Base-by-base conservation (phyloP, 2,329 filamentous ascomycete genomes). In the Aspergillus fumigatus region DNA sequence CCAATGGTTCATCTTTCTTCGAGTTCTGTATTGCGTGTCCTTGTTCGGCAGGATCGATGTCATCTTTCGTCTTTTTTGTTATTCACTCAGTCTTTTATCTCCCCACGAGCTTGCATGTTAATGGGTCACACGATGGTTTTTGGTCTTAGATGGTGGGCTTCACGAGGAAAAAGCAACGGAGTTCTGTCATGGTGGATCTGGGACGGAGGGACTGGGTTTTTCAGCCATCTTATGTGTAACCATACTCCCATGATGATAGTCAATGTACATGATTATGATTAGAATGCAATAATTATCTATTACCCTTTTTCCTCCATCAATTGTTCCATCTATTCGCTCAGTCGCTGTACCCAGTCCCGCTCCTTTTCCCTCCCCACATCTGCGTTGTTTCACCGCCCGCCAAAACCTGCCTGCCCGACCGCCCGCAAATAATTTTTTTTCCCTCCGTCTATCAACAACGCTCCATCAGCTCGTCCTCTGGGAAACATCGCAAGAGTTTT, bases 161-260 rank as follows among this genome's bases (percentile, higher is more conserved):
- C 55, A 59, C 32, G 54, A 62, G 62, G 65, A 58, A 69, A 71
- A 71, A 67, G 66, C 62, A 68, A 70, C 58, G 70, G 70, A 71
- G 70, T 73, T 73, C 59, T 61, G 56, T 58, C 50, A 56, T 59
- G 59, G 64, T 59, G 59, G 64, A 64, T 61, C 57, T 59, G 59
- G 63, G 62, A 60, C 55, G 52, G 58, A 59, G 53, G 58, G 60
- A 57, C 57, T 59, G 54, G 53, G 54, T 47, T 47, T 47, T 47
- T 47, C 54, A 56, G 58, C 56, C 57, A 57, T 60, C 53, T 59
- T 59, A 47, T 59, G 53, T 64, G 64, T 66, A 64, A 56, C 62
- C 61, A 53, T 66, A 65, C 59, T 61, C 55, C 55, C 57, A 26
- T 47, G 55, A 52, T 61, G 59, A 60, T 62, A 55, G 53, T 54